phyloP scores from a whole-genome alignment of 345 rosid species.

The Eucalyptus polyanthemos region DNA sequence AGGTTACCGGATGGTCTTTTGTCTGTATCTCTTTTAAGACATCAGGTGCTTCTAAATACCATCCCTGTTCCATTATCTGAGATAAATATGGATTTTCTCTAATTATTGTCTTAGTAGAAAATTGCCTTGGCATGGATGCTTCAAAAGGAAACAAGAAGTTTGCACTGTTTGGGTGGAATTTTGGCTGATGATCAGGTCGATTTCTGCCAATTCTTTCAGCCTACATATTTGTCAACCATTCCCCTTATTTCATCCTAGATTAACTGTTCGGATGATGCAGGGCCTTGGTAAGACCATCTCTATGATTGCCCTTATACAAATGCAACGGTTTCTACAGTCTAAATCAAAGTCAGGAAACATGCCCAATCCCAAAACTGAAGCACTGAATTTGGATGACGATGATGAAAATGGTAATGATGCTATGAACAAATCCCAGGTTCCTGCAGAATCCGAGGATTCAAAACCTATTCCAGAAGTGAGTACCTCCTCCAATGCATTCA shows the following conservation, averaged over 20 bases:
- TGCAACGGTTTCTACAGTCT: slow-evolving; percentile 47
- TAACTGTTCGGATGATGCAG: slow-evolving; percentile 16
- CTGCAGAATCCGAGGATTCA: slow-evolving; percentile 19
- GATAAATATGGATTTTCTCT: not conserved
- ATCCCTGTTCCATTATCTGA: not conserved
- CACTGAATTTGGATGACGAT: slow-evolving; percentile 76
- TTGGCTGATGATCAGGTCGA: slow-evolving; percentile 97
- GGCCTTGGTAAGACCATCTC: slow-evolving; percentile 98
- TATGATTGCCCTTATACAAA: slow-evolving; percentile 83
- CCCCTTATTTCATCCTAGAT: not conserved
- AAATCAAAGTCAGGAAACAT: slow-evolving; percentile 38
- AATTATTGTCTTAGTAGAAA: slow-evolving; percentile 38
- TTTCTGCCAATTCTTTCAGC: not conserved
- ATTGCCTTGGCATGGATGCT: slow-evolving; percentile 98
- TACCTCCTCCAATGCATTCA: slow-evolving; percentile 31
- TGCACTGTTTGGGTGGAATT: slow-evolving; percentile 86
- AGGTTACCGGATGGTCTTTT: slow-evolving; percentile 67
- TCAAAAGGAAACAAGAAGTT: slow-evolving; percentile 80
- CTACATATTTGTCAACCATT: not conserved
- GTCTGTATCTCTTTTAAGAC: slow-evolving; percentile 79
- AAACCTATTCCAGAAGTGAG: slow-evolving; percentile 31
- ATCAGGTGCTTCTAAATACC: slow-evolving; percentile 53
- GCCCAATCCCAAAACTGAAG: slow-evolving; percentile 44
- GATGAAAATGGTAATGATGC: slow-evolving; percentile 32
- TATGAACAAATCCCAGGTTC: slow-evolving; percentile 21